These are phyloP conservation scores for Apiotrichum gamsii DNA, from an alignment of 1,284 basidiomycete species.

Conservation along the genomic window DNA sequence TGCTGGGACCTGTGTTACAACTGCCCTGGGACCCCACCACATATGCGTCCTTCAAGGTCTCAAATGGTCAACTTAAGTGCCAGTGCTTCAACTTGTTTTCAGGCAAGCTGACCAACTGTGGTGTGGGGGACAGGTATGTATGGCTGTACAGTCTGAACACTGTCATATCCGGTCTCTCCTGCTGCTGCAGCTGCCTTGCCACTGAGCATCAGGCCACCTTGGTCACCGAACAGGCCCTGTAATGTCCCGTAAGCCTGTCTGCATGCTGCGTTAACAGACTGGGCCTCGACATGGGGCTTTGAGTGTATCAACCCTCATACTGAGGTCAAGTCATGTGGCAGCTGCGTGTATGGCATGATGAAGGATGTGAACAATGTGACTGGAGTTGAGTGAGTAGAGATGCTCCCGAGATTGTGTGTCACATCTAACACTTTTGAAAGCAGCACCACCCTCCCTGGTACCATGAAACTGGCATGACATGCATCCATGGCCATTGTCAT, in stretches of 20 bases:
- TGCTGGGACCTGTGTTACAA: not conserved
- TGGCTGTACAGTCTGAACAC: not conserved
- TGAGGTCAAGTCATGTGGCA: not conserved
- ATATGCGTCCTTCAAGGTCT: not conserved
- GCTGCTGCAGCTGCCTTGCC: not conserved
- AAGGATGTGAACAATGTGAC: not conserved
- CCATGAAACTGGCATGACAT: not conserved
- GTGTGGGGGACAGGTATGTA: not conserved
- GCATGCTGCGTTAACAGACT: not conserved
- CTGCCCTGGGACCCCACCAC: not conserved
- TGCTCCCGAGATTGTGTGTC: not conserved
- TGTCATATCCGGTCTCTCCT: not conserved
- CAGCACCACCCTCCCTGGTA: not conserved
- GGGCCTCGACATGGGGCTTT: not conserved
- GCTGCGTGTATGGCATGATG: not conserved
- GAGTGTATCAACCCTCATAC: not conserved
- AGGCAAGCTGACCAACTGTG: not conserved
- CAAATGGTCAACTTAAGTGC: not conserved
- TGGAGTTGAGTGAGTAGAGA: not conserved
- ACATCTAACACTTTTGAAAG: not conserved
- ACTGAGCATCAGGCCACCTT: not conserved
- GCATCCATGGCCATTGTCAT: not conserved
- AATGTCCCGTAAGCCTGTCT: not conserved
- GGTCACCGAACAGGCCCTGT: not conserved
- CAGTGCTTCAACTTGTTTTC: not conserved